Conservation (phyloP, 768 basidiomycete genomes). For the Boletus coccyginus region DNA sequence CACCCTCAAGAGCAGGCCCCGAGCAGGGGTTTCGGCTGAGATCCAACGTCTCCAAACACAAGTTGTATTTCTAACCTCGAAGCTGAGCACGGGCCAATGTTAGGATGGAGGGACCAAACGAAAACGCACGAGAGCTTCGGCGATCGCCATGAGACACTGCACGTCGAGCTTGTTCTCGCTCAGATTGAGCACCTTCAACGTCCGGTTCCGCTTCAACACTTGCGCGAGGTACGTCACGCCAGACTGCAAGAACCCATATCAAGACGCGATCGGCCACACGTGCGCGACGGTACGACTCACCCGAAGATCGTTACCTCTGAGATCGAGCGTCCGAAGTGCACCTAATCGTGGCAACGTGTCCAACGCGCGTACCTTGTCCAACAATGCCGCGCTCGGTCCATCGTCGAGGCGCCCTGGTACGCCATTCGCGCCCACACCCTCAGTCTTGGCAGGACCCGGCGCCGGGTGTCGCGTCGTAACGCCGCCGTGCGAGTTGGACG, state of each 20-base stretch:
- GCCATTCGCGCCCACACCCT: constrained; percentile 1
- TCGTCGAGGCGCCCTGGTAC: constrained; percentile 23
- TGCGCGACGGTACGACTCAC: constrained; percentile 45
- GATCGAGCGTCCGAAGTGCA: constrained; percentile 81
- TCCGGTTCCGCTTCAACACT: constrained; percentile 93
- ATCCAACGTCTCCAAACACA: constrained; percentile 90
- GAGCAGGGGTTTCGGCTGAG: constrained; percentile 91
- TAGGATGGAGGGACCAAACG: background rate
- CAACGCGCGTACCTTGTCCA: constrained; percentile 88
- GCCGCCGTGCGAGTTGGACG: constrained; percentile 55
- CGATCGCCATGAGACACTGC: constrained; percentile 71
- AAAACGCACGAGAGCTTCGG: constrained; percentile 79
- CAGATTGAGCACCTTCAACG: constrained; percentile 89
- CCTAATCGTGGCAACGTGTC: constrained; percentile 86
- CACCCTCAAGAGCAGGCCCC: constrained; percentile 88
- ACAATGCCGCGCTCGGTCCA: constrained; percentile 70
- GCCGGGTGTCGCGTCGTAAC: constrained; percentile 45
- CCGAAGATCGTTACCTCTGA: constrained; percentile 88
- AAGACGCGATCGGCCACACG: background rate
- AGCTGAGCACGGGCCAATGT: background rate
- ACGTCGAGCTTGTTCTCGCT: constrained; percentile 94
- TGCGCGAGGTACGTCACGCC: constrained; percentile 92
- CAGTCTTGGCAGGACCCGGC: background rate
- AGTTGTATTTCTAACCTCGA: constrained; percentile 83
- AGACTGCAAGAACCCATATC: constrained; percentile 32